A percentile compares a stretch with the other conserved stretches of the same genome.
These are phyloP conservation scores for Sporothrix brunneoviolacea DNA, from an alignment of 2,329 filamentous ascomycete genomes.

Conservation along the genomic window DNA sequence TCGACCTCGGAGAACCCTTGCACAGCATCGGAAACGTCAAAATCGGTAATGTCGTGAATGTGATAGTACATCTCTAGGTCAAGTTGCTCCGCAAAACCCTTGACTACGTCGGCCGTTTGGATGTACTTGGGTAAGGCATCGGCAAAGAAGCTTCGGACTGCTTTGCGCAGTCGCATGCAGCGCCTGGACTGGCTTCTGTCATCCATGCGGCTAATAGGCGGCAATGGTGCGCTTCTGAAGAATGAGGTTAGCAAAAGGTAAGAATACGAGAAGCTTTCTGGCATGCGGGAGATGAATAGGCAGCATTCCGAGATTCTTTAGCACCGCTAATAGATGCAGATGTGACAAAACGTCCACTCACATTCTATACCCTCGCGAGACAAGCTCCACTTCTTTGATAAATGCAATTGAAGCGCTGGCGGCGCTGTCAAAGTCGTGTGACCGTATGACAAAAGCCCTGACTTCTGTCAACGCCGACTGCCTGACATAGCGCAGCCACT, in stretches of 20 bases:
- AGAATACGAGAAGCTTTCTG: background rate
- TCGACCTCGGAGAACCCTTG: conserved; percentile 55
- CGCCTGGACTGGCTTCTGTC: conserved; percentile 71
- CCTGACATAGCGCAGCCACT: conserved; percentile 74
- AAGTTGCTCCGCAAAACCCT: conserved; percentile 66
- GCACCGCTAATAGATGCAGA: no score
- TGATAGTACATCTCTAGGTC: conserved; percentile 92
- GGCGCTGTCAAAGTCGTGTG: conserved; percentile 75
- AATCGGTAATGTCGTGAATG: conserved; percentile 71
- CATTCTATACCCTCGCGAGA: conserved; percentile 84
- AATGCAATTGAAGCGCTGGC: conserved; percentile 70
- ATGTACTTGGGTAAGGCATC: conserved; percentile 66
- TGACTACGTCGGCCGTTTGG: conserved; percentile 61
- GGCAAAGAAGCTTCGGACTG: conserved; percentile 63
- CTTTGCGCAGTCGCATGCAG: conserved; percentile 71
- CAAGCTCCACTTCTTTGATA: conserved; percentile 91
- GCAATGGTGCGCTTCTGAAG: conserved; percentile 72
- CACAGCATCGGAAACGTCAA: conserved; percentile 65
- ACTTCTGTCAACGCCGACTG: conserved; percentile 67
- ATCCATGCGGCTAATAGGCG: conserved; percentile 87
- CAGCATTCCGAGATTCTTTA: conserved; percentile 1
- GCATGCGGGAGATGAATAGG: background rate
- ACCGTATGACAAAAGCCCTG: conserved; percentile 61
- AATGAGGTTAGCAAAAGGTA: conserved; percentile 2
- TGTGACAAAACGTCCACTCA: no score